Base-by-base conservation (phyloP, 1,139 yeast genomes). In the Tardiomyces blankii region DNA sequence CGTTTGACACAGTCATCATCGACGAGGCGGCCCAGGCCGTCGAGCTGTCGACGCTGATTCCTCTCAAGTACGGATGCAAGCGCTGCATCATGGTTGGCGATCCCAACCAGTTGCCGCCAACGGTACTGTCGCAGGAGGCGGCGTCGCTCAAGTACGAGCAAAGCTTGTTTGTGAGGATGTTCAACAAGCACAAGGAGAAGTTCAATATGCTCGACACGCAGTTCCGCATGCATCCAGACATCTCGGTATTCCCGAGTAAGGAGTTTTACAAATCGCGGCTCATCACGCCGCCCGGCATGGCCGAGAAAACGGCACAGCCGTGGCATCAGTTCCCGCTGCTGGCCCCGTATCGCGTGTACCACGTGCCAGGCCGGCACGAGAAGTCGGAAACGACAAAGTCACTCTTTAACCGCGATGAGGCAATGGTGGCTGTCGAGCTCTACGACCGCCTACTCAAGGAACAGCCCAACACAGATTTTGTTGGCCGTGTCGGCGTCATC, bases 21-120 rank as follows among this genome's bases (percentile, higher is more conserved):
- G 99, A 93, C 70, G 99, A 93, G 64, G 98, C 98, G 1, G 94
- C 97, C 58, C 99, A 93, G 63, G 84, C 95, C 77, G 91, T 93
- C 42, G 99, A 93, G 60, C 63, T 91, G 41, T 86, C 96, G 11
- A 86, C 95, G 0, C 74, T 93, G 32, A 91, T 91, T 57, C 99
- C 99, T 0, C 70, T 93, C 53, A 73, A 95, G 58, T 93, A 89
- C 62, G 98, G 98, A 1, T 86, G 95, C 57, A 80, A 74, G 51
- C 79, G 80, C 48, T 89, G 97, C 68, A 82, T 93, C 44, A 86
- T 93, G 96, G 99, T 93, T 44, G 99, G 99, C 60, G 99, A 93
- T 69, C 98, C 98, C 2, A 89, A 91, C 61, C 99, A 93, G 67
- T 73, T 93, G 51, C 99, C 98, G 0, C 99, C 99, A 1, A 93